Evolutionary conservation across 169 alveolate species (phyloP), one percentile per base, ranked within the genome.

Genomic region (Babesia divergens): DNA sequence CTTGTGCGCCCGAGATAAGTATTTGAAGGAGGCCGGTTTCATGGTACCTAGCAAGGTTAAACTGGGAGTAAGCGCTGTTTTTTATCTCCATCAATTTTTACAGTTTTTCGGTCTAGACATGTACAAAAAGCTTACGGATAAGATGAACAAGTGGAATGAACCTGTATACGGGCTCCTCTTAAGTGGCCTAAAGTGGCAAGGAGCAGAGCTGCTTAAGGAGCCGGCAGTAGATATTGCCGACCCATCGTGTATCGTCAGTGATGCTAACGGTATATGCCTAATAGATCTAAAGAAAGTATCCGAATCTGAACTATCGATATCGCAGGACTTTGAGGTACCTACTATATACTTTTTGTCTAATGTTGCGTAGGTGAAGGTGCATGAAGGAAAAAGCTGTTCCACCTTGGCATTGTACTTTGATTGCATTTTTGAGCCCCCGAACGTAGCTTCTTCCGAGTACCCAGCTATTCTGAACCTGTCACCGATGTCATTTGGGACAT

Each of bases 71-170:
- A 98, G 99, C 8, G 74, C 83, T 52, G 86, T 94, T 82, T 87
- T 94, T 1, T 98, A 98, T 13, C 97, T 93, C 71, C 89, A 85
- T 62, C 95, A 97, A 6, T 77, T 74, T 8, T 87, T 94, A 70
- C 92, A 89, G 69, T 53, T 95, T 13, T 95, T 97, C 4, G 98
- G 96, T 16, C 90, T 96, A 40, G 96, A 94, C 58, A 96, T 94
- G 90, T 89, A 83, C 28, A 98, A 95, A 52, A 97, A 96, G 83
- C 93, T 90, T 6, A 92, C 91, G 74, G 92, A 90, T 79, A 95
- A 94, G 79, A 52, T 85, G 28, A 46, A 53, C 46, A 92, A 93
- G 82, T 96, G 99, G 98, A 90, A 94, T 37, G 85, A 91, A 14
- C 84, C 80, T 14, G 47, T 65, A 38, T 89, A 89, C 58, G 80